phyloP scores from a whole-genome alignment of 306 rosid genomes.

The Dalbergia cochinchinensis region DNA sequence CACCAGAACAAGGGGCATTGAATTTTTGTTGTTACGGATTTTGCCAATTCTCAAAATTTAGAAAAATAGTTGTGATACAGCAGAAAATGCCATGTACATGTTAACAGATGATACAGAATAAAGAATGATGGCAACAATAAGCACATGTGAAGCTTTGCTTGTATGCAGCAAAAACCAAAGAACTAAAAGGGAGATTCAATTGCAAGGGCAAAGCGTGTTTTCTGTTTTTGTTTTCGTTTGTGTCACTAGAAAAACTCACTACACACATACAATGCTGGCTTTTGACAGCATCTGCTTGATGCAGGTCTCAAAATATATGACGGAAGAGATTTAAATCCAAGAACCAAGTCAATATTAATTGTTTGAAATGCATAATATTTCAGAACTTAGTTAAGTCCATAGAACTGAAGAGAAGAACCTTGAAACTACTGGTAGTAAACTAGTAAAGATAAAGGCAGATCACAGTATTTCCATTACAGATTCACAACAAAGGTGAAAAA shows the following conservation, averaged over 20 bases:
- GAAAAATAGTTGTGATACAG: background rate
- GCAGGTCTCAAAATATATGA: no score
- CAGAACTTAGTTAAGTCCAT: background rate
- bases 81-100: background rate
- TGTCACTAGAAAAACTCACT: no score
- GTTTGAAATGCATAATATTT: background rate
- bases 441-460: background rate
- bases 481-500: background rate
- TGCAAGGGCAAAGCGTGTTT: no score
- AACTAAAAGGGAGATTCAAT: no score
- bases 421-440: background rate
- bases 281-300: no score
- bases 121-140: conserved; percentile 18
- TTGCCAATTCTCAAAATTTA: background rate
- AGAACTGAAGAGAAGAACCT: background rate
- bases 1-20: no score
- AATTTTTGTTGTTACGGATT: no score
- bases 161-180: background rate
- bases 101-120: background rate
- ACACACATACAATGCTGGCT: no score
- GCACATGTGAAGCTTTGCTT: background rate
- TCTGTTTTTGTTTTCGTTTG: no score
- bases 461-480: background rate
- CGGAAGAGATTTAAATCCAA: background rate
- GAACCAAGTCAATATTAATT: background rate